Conservation (phyloP, 1,284 basidiomycete genomes). For the Marasmius fiardii region DNA sequence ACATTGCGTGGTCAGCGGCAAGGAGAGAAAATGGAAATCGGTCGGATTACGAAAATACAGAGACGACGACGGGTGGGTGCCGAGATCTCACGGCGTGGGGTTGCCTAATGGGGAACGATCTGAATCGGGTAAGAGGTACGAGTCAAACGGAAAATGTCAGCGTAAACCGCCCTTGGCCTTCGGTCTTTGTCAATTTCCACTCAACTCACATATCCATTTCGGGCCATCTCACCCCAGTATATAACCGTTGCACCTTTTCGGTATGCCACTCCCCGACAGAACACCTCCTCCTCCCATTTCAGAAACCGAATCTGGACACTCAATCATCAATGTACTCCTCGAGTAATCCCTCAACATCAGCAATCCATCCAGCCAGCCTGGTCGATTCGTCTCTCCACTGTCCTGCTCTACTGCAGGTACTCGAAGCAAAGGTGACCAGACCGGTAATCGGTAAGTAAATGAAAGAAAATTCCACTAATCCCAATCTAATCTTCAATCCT, state of each 20-base stretch:
- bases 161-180: background rate
- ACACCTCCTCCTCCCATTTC: background rate
- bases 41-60: background rate
- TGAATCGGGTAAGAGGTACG: slow-evolving; percentile 3
- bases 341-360: slow-evolving; percentile 12
- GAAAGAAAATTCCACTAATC: background rate
- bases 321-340: background rate
- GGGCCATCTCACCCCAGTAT: background rate
- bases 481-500: slow-evolving; percentile 3
- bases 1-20: slow-evolving; percentile 4
- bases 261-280: background rate
- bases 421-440: slow-evolving; percentile 56
- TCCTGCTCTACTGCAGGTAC: slow-evolving; percentile 58
- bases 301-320: background rate
- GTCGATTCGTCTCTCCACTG: slow-evolving; percentile 60
- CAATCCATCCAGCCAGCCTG: slow-evolving; percentile 59
- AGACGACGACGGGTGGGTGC: slow-evolving; percentile 3
- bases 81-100: slow-evolving; percentile 1
- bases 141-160: slow-evolving; percentile 1
- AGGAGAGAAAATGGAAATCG: background rate
- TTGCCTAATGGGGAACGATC: background rate
- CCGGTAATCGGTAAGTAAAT: slow-evolving; percentile 55
- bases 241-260: background rate
- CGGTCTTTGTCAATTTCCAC: slow-evolving; percentile 6
- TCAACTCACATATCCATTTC: slow-evolving; percentile 1